Evolutionary conservation across 306 rosid species (phyloP).

Genomic region (Abrus precatorius): DNA sequence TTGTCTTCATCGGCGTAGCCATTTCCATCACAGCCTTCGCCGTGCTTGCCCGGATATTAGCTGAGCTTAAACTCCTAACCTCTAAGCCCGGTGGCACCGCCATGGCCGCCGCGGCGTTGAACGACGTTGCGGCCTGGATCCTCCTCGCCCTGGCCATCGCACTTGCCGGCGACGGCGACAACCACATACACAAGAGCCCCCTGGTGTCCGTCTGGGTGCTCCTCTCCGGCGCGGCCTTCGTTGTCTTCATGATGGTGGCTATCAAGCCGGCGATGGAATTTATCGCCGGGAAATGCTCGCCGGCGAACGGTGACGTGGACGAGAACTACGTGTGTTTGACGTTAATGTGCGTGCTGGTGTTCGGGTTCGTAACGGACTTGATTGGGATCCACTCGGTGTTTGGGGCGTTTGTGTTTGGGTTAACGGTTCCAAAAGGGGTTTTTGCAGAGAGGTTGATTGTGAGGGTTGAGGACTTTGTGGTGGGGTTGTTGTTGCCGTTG

Average conservation of each 20-base stretch:
- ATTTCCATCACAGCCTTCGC: conserved; percentile 85
- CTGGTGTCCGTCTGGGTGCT: conserved; percentile 31
- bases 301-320: neutral
- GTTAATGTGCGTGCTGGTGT: neutral
- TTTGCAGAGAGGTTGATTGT: neutral
- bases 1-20: conserved; percentile 80
- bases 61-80: conserved; percentile 77
- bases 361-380: conserved; percentile 11
- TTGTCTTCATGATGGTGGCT: neutral
- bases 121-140: conserved; percentile 58
- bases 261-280: conserved; percentile 18
- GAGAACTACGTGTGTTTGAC: neutral
- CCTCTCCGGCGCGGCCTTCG: conserved; percentile 29
- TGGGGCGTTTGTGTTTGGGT: conserved; percentile 16
- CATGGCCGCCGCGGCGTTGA: conserved; percentile 85
- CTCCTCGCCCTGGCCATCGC: conserved; percentile 71
- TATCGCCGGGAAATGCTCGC: neutral
- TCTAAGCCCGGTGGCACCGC: conserved; percentile 74
- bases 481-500: conserved; percentile 2
- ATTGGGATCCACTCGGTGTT: conserved; percentile 17
- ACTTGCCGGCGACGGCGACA: conserved; percentile 53
- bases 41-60: conserved; percentile 75
- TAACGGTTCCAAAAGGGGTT: neutral
- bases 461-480: neutral
- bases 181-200: conserved; percentile 17